Base-by-base conservation (phyloP, 257 asterid genomes). In the Echium plantagineum region DNA sequence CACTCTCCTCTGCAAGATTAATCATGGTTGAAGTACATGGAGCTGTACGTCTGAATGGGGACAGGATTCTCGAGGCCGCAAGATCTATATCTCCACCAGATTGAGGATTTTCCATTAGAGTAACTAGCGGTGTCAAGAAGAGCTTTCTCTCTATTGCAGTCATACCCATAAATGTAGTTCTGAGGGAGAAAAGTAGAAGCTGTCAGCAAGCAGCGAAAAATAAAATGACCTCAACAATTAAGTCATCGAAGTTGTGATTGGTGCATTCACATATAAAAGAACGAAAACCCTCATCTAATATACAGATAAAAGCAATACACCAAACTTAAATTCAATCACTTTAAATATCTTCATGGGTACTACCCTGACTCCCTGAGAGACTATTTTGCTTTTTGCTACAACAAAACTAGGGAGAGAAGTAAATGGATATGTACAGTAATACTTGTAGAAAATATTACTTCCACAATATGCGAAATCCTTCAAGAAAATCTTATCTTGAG, bases 51-150 rank as follows among this genome's bases (percentile, higher is more conserved):
- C 71, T 81, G 52, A 93, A 63, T 56, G 96, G 94, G 63, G 78
- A 74, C 17, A 93, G 94, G 63, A 80, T 59, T 73, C 78, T 75
- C 59, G 55, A 58, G 32, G 89, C 94, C 59, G 94, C 97, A 68
- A 66, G 67, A 66, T 86, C 86, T 55, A 93, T 77, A 73, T 83
- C 91, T 19, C 52, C 72, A 60, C 96, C 94, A 65, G 77, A 78
- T 22, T 59, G 79, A 30, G 90, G 87, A 66, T 78, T 82, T 73
- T 93, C 99, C 88, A 86, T 62, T 68, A 81, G 54, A 59, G 99
- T 86, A 63, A 89, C 83, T 31, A 93, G 77, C 1, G 99, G 99
- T 20, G 94, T 86, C 72, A 89, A 73, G 83, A 89, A 86, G 70
- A 67, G 78, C 85, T 83, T 89, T 80, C 84, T 74, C 72, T 89